Base-by-base conservation (phyloP, 768 basidiomycete genomes). In the Mycena venus region DNA sequence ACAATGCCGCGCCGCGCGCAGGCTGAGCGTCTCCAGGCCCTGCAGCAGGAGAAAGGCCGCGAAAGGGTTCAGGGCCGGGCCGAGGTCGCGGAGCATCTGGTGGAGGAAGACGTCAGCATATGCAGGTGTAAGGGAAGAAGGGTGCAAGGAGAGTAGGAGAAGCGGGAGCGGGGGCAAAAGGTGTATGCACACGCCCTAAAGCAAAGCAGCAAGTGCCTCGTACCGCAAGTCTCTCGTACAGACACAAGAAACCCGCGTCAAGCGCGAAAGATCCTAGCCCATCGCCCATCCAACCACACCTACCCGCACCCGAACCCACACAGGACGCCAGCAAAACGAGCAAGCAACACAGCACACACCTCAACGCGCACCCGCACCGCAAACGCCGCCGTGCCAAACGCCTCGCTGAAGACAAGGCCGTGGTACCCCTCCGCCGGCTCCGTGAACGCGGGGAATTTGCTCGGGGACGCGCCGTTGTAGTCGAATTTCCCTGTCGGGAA, bases 1-100 rank as follows among this genome's bases (percentile, higher is more conserved):
- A 36, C 82, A 86, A 72, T 92, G 91, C 44, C 90, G 79, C 81
- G 89, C 83, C 32, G 84, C 87, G 23, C 91, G 86, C 56, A 91
- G 80, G 67, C 86, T 87, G 58, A 91, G 86, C 11, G 90, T 91
- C 81, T 91, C 91, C 23, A 91, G 82, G 21, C 91, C 91, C 70
- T 90, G 89, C 4, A 91, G 75, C 11, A 91, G 83, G 12, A 90
- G 83, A 79, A 91, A 91, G 4, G 89, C 88, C 0, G 82, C 86
- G 77, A 91, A 89, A 14, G 90, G 90, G 78, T 88, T 90, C 58
- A 90, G 73, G 11, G 84, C 77, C n/a, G 87, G 82, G 34, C 90
- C 90, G n/a, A 90, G 70, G 74, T 91, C 90, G 14, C 90, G 88
- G 58, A 90, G 81, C 31, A 86, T 82, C 74, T 89, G 84, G 8